Conservation (phyloP, 2,329 filamentous ascomycete genomes). For the Calonectria multiphialidica region DNA sequence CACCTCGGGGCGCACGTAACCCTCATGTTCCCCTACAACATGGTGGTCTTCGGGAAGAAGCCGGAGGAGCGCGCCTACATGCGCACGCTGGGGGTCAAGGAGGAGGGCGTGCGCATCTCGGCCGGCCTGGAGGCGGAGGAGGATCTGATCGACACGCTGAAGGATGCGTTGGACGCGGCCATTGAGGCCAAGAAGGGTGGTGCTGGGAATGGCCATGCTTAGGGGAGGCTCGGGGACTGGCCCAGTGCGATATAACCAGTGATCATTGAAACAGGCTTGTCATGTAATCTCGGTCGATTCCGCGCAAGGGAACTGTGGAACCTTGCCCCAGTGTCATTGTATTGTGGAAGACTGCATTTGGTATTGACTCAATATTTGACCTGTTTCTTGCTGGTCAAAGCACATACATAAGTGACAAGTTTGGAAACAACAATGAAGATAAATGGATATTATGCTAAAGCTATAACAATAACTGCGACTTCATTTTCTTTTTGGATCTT, state of each 20-base stretch:
- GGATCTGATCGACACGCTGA: slow-evolving; percentile 55
- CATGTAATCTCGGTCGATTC: no score
- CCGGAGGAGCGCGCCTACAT: slow-evolving; percentile 52
- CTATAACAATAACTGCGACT: no score
- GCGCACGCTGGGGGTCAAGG: slow-evolving; percentile 51
- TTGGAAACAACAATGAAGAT: no score
- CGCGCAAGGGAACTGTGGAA: no score
- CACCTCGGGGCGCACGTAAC: slow-evolving; percentile 67
- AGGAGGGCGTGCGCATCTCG: slow-evolving; percentile 59
- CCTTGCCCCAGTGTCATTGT: no score
- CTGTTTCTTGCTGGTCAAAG: no score
- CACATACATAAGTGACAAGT: no score
- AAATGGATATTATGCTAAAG: no score
- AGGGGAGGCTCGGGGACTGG: neutral
- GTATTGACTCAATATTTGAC: no score
- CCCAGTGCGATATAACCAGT: neutral
- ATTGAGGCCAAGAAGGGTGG: slow-evolving; percentile 24
- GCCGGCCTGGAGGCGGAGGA: slow-evolving; percentile 60
- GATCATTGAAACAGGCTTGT: neutral
- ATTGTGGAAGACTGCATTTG: no score
- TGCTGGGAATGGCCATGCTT: neutral
- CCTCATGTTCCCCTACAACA: slow-evolving; percentile 61
- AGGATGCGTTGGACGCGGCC: slow-evolving; percentile 48
- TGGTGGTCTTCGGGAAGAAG: slow-evolving; percentile 56
- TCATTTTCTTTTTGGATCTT: no score